phyloP scores from a whole-genome alignment of 1,284 basidiomycete genomes.

The Leccinum ponderosum region DNA sequence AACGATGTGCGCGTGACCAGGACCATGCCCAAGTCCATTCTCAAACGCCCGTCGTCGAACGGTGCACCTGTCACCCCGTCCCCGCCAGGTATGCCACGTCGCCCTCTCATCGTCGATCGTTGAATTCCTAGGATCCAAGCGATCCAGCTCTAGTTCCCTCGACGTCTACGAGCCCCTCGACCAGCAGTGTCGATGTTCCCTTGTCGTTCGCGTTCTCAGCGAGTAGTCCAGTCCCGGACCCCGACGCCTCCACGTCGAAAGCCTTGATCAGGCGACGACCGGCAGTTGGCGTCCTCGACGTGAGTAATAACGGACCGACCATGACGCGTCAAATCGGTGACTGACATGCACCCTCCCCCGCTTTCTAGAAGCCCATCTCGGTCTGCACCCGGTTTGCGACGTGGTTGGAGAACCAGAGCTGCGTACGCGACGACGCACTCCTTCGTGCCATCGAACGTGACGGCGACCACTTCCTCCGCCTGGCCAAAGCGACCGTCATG shows the following conservation, averaged over 20 bases:
- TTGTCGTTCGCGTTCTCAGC: background rate
- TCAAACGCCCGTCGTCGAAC: background rate
- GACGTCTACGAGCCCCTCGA: background rate
- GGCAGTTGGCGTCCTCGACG: slow-evolving; percentile 9
- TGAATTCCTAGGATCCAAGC: background rate
- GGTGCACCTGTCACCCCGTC: background rate
- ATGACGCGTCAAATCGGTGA: background rate
- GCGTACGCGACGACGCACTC: slow-evolving; percentile 4
- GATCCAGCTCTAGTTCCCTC: background rate
- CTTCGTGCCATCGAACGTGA: slow-evolving; percentile 21
- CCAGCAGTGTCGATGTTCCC: background rate
- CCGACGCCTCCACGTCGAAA: background rate
- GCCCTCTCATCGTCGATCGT: background rate
- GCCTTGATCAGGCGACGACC: background rate
- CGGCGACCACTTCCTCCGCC: slow-evolving; percentile 11
- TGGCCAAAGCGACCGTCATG: slow-evolving; percentile 18
- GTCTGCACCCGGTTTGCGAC: slow-evolving; percentile 18
- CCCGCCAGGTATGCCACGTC: slow-evolving; percentile 10
- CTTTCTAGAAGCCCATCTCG: slow-evolving; percentile 11
- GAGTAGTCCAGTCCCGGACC: background rate
- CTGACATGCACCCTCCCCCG: background rate
- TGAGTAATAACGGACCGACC: slow-evolving; percentile 1
- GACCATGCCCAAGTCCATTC: slow-evolving; percentile 4
- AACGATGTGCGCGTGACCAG: background rate
- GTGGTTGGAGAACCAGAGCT: slow-evolving; percentile 20